Base-by-base conservation (phyloP, 331 rosid genomes). In the Ulmus americana region DNA sequence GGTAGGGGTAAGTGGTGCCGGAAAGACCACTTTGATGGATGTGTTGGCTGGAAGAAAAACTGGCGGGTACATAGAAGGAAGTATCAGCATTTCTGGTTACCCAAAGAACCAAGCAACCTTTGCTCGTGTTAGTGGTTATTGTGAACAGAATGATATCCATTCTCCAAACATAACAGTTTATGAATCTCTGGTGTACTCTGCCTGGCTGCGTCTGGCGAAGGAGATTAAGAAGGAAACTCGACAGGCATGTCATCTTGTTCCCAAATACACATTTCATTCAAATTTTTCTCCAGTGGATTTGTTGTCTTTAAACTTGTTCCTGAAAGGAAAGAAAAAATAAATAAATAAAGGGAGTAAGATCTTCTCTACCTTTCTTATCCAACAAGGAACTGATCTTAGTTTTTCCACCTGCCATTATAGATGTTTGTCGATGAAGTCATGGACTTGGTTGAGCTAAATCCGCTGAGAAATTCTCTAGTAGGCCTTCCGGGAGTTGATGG, bases 21-120 rank as follows among this genome's bases (percentile, higher is more conserved):
- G 95, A n/a, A 88, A 88, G 79, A 83, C 91, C 54, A 88, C 95
- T 6, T 67, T 88, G 79, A 79, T 88, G 86, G 91, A 88, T 83
- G 91, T 88, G 59, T 81, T 88, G 48, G 87, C 87, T 7, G 95
- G 91, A 50, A 79, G 95, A 67, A 88, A 88, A 79, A 88, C 91
- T 1, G 80, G 83, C 22, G 95, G 95, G 41, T 81, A 74, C 42
- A 79, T 75, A 58, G 90, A 88, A 79, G 95, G 91, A 67, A 75
- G 67, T 75, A 85, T 88, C 59, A 85, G 63, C 46, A 59, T 88
- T 55, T 85, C 89, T 20, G 95, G 95, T 56, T 85, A 77, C 55
- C 87, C 90, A 10, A 88, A 85, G 78, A 85, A 83, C 51, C 95
- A 88, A 58, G 73, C 64, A 45, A 85, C 95, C 45, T 88, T 88